Evolutionary conservation across 2,329 filamentous ascomycete genomes (phyloP), one percentile per base, ranked within the genome.

Genomic region (Coniella lustricola): DNA sequence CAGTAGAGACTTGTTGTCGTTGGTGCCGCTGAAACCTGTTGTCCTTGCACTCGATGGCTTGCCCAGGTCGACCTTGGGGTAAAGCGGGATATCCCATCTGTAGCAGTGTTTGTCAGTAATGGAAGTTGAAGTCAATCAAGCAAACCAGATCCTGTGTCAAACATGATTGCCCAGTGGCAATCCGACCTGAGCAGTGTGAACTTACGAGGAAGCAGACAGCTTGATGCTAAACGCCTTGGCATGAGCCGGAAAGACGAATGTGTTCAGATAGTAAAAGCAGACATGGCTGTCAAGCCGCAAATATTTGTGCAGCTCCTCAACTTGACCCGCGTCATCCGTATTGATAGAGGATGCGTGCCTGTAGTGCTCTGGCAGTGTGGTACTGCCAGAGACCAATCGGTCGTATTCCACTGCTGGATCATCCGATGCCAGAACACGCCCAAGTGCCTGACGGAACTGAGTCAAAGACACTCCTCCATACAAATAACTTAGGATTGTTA

Each of bases 21-120:
- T 87, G 0, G 85, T 88, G 0, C 84, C 84, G 7, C 79, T 84
- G 59, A 90, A 89, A 0, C 84, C 84, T 0, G 82, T 86, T 0
- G 82, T 52, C 20, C 46, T 49, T 1, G 50, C 46, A 5, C 40
- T 22, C 1, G 16, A 84, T 1, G 73, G 52, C 2, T 64, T 57
- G 35, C 50, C 16, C 29, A 46, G 33, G 21, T 33, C 58, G 1
- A 58, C 52, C 4, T 54, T 49, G 0, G 63, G 57, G 21, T 68
- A 69, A 0, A 80, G 58, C 0, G 81, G 79, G 2, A 87, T 66
- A 54, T 87, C 83, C 83, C 83, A 88, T n/a, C 37, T 39, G 21
- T 25, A 29, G 5, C 5, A 29, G 25, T 29, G 25, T 5, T 10
- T 10, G n/a, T n/a, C n/a, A n/a, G n/a, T n/a, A n/a, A n/a, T n/a